Percentiles rank a stretch among this genome's conserved stretches.
phyloP scores from a whole-genome alignment of 768 basidiomycete genomes.

The Pseudohyphozyma bogoriensis region DNA sequence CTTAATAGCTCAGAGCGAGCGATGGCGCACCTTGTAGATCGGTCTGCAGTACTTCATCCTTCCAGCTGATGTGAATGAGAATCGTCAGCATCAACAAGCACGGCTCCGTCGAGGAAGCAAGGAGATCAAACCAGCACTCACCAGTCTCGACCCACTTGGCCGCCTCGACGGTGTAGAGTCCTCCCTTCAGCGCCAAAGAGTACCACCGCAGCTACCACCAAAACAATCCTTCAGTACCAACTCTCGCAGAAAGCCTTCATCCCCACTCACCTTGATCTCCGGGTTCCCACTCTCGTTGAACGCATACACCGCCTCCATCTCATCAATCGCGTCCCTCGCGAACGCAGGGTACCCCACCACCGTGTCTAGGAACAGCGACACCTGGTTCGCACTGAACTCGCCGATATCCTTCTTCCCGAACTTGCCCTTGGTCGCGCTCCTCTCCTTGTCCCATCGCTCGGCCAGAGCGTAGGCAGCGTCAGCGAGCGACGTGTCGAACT shows the following conservation, averaged over 20 bases:
- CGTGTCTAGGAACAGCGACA: constrained; percentile 41
- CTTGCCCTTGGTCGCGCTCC: constrained; percentile 14
- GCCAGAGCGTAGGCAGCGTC: constrained; percentile 37
- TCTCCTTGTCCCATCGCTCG: constrained; percentile 34
- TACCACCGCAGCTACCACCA: constrained; percentile 29
- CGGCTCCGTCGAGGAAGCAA: no score
- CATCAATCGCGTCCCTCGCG: constrained; percentile 13
- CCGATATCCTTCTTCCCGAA: constrained; percentile 37
- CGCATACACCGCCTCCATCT: constrained; percentile 33
- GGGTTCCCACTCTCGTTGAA: constrained; percentile 36
- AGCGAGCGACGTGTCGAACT: constrained; percentile 33
- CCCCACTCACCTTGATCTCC: constrained; percentile 39
- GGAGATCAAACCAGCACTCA: no score
- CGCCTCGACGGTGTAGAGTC: constrained; percentile 37
- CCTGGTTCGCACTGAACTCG: constrained; percentile 37
- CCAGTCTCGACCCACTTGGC: constrained; percentile 21
- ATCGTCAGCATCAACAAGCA: background rate
- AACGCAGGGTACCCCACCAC: constrained; percentile 22
- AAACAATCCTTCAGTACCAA: background rate
- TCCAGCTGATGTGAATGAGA: background rate
- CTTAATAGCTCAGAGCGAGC: background rate
- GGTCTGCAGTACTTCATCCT: constrained; percentile 26
- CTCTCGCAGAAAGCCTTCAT: no score
- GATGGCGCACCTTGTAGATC: background rate
- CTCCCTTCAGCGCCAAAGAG: constrained; percentile 30